phyloP scores from a whole-genome alignment of 345 rosid species.

The Populus alba region DNA sequence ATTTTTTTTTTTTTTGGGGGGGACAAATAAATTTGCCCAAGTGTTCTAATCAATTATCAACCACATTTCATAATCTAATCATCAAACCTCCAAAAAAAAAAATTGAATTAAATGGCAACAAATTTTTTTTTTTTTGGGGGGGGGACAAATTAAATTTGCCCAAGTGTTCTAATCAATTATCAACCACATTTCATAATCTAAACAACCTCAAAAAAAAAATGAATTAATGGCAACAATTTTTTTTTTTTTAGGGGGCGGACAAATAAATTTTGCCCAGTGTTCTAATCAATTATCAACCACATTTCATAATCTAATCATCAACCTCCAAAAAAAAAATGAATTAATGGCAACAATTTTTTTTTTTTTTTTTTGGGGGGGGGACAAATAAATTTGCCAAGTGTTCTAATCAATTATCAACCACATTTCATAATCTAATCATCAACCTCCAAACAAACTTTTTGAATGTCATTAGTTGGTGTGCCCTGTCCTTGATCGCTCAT shows the following conservation, averaged over 20 bases:
- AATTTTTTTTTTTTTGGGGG: background rate
- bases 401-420: background rate
- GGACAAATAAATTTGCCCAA: rapidly evolving
- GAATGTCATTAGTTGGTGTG: background rate
- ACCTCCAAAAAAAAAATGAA: background rate
- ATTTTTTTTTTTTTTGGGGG: no score
- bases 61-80: background rate
- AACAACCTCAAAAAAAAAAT: no score
- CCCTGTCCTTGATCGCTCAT: background rate
- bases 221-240: background rate
- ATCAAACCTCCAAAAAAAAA: background rate
- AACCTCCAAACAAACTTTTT: background rate
- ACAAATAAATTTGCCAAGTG: background rate
- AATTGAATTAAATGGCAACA: background rate
- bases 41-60: background rate
- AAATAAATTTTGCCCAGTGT: background rate
- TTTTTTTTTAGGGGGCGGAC: no score
- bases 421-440: no score
- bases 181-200: background rate
- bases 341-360: background rate
- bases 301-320: no score
- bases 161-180: background rate
- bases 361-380: background rate
- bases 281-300: background rate
- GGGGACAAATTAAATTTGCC: background rate